Conservation (phyloP, 2,329 filamentous ascomycete species). For the Colletotrichum limetticola region DNA sequence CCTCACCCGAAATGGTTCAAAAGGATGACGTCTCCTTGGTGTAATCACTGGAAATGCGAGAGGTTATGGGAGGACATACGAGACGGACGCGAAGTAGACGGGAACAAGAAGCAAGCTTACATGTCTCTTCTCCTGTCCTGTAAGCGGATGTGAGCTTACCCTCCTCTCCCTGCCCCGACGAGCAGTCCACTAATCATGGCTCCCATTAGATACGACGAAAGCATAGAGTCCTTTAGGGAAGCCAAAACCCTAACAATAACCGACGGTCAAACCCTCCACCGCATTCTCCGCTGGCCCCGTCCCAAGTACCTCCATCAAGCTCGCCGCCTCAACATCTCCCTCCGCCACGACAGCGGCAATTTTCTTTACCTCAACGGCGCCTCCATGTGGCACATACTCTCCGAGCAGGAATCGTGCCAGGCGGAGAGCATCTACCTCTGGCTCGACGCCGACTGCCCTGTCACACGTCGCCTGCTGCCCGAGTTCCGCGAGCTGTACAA, state of each 20-base stretch:
- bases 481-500: conserved; percentile 31
- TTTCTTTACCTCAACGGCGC: conserved; percentile 32
- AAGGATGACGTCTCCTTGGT: conserved; percentile 34
- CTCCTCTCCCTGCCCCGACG: too few relatives aligned
- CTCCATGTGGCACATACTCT: conserved; percentile 22
- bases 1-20: conserved; percentile 30
- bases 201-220: conserved; percentile 26
- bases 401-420: background rate
- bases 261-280: conserved; percentile 24
- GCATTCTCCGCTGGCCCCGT: conserved; percentile 11
- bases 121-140: conserved; percentile 32
- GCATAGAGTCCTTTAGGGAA: conserved; percentile 17
- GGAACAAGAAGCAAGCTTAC: conserved; percentile 13
- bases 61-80: conserved; percentile 26
- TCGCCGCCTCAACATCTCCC: conserved; percentile 30
- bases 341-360: conserved; percentile 32
- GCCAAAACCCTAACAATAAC: conserved; percentile 30
- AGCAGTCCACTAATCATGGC: background rate
- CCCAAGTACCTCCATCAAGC: background rate
- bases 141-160: conserved; percentile 25
- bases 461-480: conserved; percentile 33
- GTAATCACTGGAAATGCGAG: conserved; percentile 37
- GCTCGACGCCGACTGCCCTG: conserved; percentile 35
- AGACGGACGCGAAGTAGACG: background rate
- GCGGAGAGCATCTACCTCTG: conserved; percentile 23